phyloP scores from a whole-genome alignment of 2,329 filamentous ascomycete species.

The Hymenoscyphus repandus region DNA sequence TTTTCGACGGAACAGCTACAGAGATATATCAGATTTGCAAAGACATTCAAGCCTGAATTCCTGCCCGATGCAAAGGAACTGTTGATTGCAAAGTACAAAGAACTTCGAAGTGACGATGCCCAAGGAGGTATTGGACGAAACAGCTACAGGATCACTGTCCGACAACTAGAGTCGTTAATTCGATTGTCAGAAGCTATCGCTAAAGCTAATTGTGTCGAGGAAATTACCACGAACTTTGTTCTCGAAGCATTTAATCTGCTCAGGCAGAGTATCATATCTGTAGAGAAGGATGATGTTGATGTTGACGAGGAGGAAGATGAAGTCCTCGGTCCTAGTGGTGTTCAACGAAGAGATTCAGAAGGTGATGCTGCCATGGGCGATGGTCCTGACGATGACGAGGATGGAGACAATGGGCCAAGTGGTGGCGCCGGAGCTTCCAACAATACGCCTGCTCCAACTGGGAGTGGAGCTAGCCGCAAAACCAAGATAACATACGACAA shows the following conservation, averaged over 20 bases:
- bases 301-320: slow-evolving; percentile 74
- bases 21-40: slow-evolving; percentile 92
- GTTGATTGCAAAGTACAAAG: slow-evolving; percentile 91
- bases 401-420: slow-evolving; percentile 34
- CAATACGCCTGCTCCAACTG: slow-evolving; percentile 23
- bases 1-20: slow-evolving; percentile 96
- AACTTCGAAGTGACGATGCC: slow-evolving; percentile 85
- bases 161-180: slow-evolving; percentile 94
- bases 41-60: slow-evolving; percentile 91
- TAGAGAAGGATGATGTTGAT: slow-evolving; percentile 96
- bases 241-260: slow-evolving; percentile 88
- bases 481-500: slow-evolving; percentile 95
- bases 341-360: slow-evolving; percentile 39
- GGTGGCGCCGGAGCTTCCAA: slow-evolving; percentile 22
- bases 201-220: slow-evolving; percentile 92
- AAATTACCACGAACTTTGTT: slow-evolving; percentile 80
- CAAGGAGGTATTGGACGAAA: slow-evolving; percentile 92
- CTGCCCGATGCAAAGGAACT: slow-evolving; percentile 78
- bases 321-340: slow-evolving; percentile 41
- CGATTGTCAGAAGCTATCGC: slow-evolving; percentile 96
- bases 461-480: slow-evolving; percentile 38
- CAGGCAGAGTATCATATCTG: slow-evolving; percentile 90
- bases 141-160: slow-evolving; percentile 94
- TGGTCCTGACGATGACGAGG: slow-evolving; percentile 41
- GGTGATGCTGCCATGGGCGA: slow-evolving; percentile 48